Percentiles rank a stretch among this genome's conserved stretches.
These are phyloP conservation scores for Helotiales sp. DNA, from an alignment of 2,329 filamentous ascomycete species.

Conservation along the genomic window DNA sequence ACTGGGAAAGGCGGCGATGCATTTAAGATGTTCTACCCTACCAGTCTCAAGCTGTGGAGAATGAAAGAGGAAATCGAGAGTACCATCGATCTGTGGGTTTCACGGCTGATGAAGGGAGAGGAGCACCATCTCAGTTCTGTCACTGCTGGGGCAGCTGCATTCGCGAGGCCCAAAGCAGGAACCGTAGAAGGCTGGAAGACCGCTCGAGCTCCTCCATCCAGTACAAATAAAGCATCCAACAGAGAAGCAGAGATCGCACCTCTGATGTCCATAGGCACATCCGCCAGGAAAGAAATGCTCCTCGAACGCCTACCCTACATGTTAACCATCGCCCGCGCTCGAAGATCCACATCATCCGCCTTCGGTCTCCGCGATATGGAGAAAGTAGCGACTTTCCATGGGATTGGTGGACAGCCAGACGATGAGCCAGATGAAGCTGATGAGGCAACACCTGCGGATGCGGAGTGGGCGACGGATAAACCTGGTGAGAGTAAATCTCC, in stretches of 20 bases:
- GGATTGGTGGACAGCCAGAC: slow-evolving; percentile 46
- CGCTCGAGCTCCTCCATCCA: slow-evolving; percentile 12
- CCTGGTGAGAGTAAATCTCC: slow-evolving; percentile 60
- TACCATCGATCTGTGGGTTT: slow-evolving; percentile 71
- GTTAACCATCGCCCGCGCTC: slow-evolving; percentile 60
- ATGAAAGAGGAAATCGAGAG: slow-evolving; percentile 81
- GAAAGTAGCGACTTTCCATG: slow-evolving; percentile 43
- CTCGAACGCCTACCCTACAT: slow-evolving; percentile 89
- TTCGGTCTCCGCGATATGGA: slow-evolving; percentile 48
- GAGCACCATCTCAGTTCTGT: slow-evolving; percentile 45
- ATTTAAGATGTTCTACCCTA: slow-evolving; percentile 92
- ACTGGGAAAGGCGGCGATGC: slow-evolving; percentile 59
- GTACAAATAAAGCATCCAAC: slow-evolving; percentile 16
- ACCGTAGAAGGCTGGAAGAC: slow-evolving; percentile 44
- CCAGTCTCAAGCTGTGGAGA: slow-evolving; percentile 82
- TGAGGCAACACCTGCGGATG: slow-evolving; percentile 45
- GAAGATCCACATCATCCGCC: slow-evolving; percentile 33
- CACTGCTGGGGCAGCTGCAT: slow-evolving; percentile 54
- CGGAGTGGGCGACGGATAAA: slow-evolving; percentile 66
- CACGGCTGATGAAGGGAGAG: slow-evolving; percentile 63
- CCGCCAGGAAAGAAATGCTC: slow-evolving; percentile 74
- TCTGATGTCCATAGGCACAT: slow-evolving; percentile 62
- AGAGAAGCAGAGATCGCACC: slow-evolving; percentile 44
- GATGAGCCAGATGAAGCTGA: slow-evolving; percentile 55
- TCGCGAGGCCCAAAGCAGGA: slow-evolving; percentile 50